These are phyloP conservation scores for Ustilago vetiveriae DNA, from an alignment of 1,284 basidiomycete genomes.

Conservation along the genomic window DNA sequence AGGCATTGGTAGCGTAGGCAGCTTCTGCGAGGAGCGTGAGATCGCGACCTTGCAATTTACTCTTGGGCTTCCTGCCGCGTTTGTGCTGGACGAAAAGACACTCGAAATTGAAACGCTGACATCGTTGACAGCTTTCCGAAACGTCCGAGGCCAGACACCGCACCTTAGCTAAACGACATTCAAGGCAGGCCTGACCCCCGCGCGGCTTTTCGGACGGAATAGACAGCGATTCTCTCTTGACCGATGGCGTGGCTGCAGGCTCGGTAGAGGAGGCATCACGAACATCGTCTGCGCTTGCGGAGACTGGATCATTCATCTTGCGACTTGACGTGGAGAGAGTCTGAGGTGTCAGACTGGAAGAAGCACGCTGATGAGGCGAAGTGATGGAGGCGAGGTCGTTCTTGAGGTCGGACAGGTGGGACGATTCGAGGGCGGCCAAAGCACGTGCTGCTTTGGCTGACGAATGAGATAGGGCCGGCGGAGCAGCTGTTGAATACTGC, in stretches of 20 bases:
- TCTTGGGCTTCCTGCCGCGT: constrained; percentile 47
- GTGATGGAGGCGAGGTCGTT: constrained; percentile 28
- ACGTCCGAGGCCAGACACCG: constrained; percentile 38
- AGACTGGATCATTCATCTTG: constrained; percentile 2
- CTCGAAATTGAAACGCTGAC: constrained; percentile 45
- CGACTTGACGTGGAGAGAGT: constrained; percentile 3
- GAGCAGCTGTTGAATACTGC: constrained; percentile 4
- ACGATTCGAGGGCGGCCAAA: constrained; percentile 3
- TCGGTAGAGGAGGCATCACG: constrained; percentile 5
- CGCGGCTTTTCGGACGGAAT: constrained; percentile 43
- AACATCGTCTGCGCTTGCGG: neutral
- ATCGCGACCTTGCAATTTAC: constrained; percentile 47
- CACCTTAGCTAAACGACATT: constrained; percentile 47
- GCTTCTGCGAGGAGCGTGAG: constrained; percentile 44
- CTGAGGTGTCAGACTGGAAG: constrained; percentile 10
- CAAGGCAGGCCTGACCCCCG: constrained; percentile 50
- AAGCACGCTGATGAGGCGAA: constrained; percentile 20
- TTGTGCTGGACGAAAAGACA: constrained; percentile 51
- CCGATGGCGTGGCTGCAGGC: neutral
- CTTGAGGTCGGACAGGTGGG: constrained; percentile 19
- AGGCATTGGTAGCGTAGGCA: constrained; percentile 39
- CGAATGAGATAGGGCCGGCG: constrained; percentile 5
- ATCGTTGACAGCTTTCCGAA: constrained; percentile 42
- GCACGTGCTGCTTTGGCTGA: constrained; percentile 10
- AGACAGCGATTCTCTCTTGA: constrained; percentile 12